A percentile compares a stretch with the other conserved stretches of the same genome.
Evolutionary conservation across 306 rosid genomes (phyloP).

Genomic region (Acacia confusa): DNA sequence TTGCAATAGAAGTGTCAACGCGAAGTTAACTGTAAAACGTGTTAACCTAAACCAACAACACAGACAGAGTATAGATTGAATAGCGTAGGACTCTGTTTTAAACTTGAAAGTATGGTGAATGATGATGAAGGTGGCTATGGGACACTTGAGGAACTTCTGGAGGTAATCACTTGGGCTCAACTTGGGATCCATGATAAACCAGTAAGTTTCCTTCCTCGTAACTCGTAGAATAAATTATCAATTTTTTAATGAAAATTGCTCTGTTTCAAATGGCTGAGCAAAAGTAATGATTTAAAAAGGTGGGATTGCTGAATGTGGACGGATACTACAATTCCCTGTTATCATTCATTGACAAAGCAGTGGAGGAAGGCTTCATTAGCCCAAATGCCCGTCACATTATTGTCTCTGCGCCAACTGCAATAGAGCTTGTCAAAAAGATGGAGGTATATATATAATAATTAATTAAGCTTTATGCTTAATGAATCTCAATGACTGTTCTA

Average conservation of each 20-base stretch:
- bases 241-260: background rate
- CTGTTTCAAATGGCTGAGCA: background rate
- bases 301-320: constrained; percentile 94
- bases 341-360: constrained; percentile 90
- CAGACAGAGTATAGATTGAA: background rate
- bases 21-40: background rate
- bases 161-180: constrained; percentile 97
- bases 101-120: background rate
- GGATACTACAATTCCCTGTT: constrained; percentile 89
- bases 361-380: constrained; percentile 88
- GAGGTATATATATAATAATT: constrained; percentile 50
- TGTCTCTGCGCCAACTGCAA: constrained; percentile 82
- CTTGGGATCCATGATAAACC: constrained; percentile 98
- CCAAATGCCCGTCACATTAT: constrained; percentile 92
- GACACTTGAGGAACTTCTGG: constrained; percentile 97
- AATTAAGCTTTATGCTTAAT: background rate
- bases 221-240: background rate
- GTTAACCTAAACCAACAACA: background rate
- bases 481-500: background rate
- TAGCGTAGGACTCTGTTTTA: background rate
- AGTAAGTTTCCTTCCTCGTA: constrained; percentile 36
- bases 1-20: background rate
- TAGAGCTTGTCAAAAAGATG: constrained; percentile 82
- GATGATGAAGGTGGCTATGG: constrained; percentile 76
- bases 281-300: constrained; percentile 45